Conservation (phyloP, 2,329 filamentous ascomycete species). For the Cyanodermella asteris region DNA sequence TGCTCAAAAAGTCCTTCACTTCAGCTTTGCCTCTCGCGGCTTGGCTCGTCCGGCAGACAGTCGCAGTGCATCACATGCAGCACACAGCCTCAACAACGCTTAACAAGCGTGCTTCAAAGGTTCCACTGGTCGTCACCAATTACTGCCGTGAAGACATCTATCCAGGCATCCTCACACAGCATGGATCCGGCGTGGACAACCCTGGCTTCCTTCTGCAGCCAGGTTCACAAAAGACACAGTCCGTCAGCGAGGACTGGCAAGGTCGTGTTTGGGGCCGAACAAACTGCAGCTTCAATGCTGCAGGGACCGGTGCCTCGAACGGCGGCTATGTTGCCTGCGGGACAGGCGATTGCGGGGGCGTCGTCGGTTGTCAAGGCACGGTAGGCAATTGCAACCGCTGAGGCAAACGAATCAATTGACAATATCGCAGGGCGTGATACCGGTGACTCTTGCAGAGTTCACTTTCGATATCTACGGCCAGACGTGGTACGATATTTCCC, state of each 20-base stretch:
- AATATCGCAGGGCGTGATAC: constrained; percentile 38
- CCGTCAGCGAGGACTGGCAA: constrained; percentile 53
- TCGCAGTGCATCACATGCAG: constrained; percentile 11
- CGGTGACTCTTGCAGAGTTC: constrained; percentile 62
- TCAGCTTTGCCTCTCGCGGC: constrained; percentile 4
- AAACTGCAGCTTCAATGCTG: constrained; percentile 54
- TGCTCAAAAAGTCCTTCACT: constrained; percentile 4
- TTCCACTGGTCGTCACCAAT: constrained; percentile 47
- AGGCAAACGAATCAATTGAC: neutral
- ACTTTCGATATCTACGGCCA: constrained; percentile 48
- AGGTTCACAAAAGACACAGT: constrained; percentile 36
- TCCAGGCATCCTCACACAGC: constrained; percentile 54
- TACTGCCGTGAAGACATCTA: constrained; percentile 49
- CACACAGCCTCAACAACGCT: constrained; percentile 8
- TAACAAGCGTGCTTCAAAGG: constrained; percentile 13
- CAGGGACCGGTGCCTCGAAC: constrained; percentile 32
- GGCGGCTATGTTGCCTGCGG: constrained; percentile 36
- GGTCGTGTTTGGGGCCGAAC: constrained; percentile 67
- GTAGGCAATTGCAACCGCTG: constrained; percentile 24
- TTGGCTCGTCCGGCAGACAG: neutral
- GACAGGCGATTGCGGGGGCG: constrained; percentile 56
- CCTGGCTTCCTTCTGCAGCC: constrained; percentile 46
- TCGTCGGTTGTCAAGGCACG: constrained; percentile 44
- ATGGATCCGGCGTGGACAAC: constrained; percentile 42
- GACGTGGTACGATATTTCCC: constrained; percentile 63